phyloP scores from a whole-genome alignment of 2,329 filamentous ascomycete genomes.

The Furcasterigmium sp. region DNA sequence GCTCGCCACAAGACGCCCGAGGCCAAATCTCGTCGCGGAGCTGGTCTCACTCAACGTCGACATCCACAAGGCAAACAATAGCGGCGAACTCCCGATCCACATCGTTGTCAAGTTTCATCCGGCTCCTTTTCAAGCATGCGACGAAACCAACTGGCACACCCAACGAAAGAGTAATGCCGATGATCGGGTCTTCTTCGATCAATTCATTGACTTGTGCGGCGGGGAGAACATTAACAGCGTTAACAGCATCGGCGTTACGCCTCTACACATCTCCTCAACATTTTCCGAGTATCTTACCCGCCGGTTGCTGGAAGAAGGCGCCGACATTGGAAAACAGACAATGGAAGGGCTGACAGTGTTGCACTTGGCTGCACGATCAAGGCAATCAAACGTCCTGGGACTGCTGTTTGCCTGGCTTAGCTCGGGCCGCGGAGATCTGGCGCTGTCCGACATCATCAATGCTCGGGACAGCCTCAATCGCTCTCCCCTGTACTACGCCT shows the following conservation, averaged over 20 bases:
- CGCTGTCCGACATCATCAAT: background rate
- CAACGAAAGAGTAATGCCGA: background rate
- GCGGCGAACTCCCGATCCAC: background rate
- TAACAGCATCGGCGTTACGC: slow-evolving; percentile 9
- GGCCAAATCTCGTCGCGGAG: background rate
- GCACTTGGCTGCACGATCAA: slow-evolving; percentile 30
- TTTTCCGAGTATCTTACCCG: slow-evolving; percentile 15
- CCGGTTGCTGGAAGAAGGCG: slow-evolving; percentile 29
- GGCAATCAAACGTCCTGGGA: slow-evolving; percentile 27
- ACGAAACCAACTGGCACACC: background rate
- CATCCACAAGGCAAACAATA: background rate
- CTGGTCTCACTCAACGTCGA: background rate
- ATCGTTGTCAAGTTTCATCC: background rate
- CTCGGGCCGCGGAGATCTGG: background rate
- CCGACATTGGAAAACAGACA: slow-evolving; percentile 23
- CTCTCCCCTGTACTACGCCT: slow-evolving; percentile 19
- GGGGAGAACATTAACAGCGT: background rate
- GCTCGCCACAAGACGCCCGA: background rate
- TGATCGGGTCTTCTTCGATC: background rate
- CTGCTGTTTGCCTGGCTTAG: slow-evolving; percentile 15
- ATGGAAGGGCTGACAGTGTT: slow-evolving; percentile 29
- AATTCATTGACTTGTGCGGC: background rate
- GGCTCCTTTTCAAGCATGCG: background rate
- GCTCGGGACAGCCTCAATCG: background rate
- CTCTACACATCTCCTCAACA: slow-evolving; percentile 19